Conservation (phyloP, 2,329 filamentous ascomycete species). For the Coniochaeta sp. region DNA sequence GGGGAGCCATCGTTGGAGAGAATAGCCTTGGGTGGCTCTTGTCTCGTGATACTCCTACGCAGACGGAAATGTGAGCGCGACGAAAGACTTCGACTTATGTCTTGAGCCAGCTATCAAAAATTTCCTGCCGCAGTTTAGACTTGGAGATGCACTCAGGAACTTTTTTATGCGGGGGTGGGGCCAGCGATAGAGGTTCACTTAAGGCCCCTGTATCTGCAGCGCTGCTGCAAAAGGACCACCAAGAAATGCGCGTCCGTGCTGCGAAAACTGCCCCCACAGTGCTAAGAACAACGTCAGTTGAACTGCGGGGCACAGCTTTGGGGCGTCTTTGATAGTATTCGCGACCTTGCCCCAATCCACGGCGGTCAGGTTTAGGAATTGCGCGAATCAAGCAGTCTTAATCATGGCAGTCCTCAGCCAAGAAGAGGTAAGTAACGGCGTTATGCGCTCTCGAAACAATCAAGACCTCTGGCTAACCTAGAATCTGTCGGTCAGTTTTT, state of each 20-base stretch:
- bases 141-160: not conserved
- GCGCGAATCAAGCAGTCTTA: not conserved
- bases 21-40: not conserved
- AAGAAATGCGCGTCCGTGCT: not conserved
- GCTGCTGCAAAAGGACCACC: not conserved
- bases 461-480: slow-evolving; percentile 7
- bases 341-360: not conserved
- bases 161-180: slow-evolving; percentile 2
- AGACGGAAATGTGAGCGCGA: not conserved
- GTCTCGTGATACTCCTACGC: not conserved
- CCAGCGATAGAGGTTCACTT: not conserved
- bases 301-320: slow-evolving; percentile 8
- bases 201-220: not conserved
- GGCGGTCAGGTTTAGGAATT: not conserved
- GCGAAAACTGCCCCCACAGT: slow-evolving; percentile 5
- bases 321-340: not conserved
- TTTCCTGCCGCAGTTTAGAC: too few relatives aligned
- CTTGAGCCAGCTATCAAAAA: not conserved
- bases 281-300: slow-evolving; percentile 9
- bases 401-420: slow-evolving; percentile 27
- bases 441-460: too few relatives aligned
- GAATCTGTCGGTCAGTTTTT: slow-evolving; percentile 57
- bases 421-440: slow-evolving; percentile 24
- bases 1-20: slow-evolving; percentile 16
- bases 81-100: not conserved